phyloP scores from a whole-genome alignment of 345 rosid species.

The Camelina laxa region DNA sequence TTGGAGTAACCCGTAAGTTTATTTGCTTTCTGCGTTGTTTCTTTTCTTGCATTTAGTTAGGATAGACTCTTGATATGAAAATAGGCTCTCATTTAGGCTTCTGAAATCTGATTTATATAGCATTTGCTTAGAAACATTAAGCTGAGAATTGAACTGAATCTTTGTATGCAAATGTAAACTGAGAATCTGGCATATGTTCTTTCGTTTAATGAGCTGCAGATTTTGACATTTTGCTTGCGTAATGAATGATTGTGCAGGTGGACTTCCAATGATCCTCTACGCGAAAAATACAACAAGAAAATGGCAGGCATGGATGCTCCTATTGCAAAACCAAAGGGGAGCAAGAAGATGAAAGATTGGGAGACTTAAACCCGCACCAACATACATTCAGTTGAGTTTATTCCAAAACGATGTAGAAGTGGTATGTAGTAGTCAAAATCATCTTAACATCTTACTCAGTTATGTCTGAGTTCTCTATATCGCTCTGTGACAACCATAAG shows the following conservation, averaged over 20 bases:
- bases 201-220: not conserved
- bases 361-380: conserved; percentile 39
- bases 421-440: not conserved
- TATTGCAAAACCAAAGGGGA: conserved; percentile 72
- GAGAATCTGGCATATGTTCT: conserved; percentile 10
- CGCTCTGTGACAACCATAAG: conserved; percentile 18
- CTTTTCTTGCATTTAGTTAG: conserved; percentile 11
- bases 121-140: conserved; percentile 22
- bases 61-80: conserved; percentile 2
- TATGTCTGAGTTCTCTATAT: not conserved
- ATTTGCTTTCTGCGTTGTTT: conserved; percentile 9
- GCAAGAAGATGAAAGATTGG: conserved; percentile 84
- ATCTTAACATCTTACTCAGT: not conserved
- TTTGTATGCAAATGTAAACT: not conserved
- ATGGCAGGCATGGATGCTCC: conserved; percentile 77
- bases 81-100: not conserved
- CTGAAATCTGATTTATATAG: conserved; percentile 6
- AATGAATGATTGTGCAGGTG: conserved; percentile 53
- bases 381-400: conserved; percentile 7
- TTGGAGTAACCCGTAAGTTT: conserved; percentile 79
- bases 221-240: conserved; percentile 11
- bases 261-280: conserved; percentile 71
- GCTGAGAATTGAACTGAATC: conserved; percentile 18
- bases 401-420: conserved; percentile 11
- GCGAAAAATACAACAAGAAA: conserved; percentile 73